A percentile compares a stretch with the other conserved stretches of the same genome.
Evolutionary conservation across 805 yeast species (phyloP).

Genomic region (Scheffersomyces amazonensis): DNA sequence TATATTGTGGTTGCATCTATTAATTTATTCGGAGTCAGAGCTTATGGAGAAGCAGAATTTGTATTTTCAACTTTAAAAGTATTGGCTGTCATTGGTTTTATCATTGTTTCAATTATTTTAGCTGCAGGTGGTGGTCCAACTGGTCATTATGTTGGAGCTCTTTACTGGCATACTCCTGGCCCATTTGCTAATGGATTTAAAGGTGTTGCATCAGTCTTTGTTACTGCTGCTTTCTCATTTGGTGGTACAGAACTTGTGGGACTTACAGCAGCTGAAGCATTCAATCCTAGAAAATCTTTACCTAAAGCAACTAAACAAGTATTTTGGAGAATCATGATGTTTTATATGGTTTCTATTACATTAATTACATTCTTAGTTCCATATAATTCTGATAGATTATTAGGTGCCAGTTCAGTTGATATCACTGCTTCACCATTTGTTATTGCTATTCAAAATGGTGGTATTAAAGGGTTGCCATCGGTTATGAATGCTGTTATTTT

Average conservation of each 20-base stretch:
- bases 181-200: conserved; percentile 65
- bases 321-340: conserved; percentile 75
- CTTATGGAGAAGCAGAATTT: conserved; percentile 64
- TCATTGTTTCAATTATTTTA: conserved; percentile 55
- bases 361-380: conserved; percentile 71
- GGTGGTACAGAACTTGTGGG: conserved; percentile 75
- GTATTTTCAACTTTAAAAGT: conserved; percentile 57
- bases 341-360: conserved; percentile 60
- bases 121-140: conserved; percentile 56
- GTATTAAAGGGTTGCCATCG: conserved; percentile 64
- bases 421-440: conserved; percentile 74
- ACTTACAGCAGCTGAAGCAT: conserved; percentile 75
- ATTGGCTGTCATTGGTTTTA: conserved; percentile 55
- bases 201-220: conserved; percentile 71
- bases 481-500: conserved; percentile 69
- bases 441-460: conserved; percentile 65
- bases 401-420: conserved; percentile 49
- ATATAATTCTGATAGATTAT: conserved; percentile 47
- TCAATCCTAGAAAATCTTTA: conserved; percentile 60
- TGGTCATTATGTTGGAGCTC: conserved; percentile 54
- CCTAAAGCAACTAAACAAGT: conserved; percentile 80
- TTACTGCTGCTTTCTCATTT: conserved; percentile 74
- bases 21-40: conserved; percentile 35
- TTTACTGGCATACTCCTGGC: conserved; percentile 64
- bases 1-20: conserved; percentile 29